Base-by-base conservation (phyloP, 2,329 filamentous ascomycete genomes). In the Madurella mycetomatis region DNA sequence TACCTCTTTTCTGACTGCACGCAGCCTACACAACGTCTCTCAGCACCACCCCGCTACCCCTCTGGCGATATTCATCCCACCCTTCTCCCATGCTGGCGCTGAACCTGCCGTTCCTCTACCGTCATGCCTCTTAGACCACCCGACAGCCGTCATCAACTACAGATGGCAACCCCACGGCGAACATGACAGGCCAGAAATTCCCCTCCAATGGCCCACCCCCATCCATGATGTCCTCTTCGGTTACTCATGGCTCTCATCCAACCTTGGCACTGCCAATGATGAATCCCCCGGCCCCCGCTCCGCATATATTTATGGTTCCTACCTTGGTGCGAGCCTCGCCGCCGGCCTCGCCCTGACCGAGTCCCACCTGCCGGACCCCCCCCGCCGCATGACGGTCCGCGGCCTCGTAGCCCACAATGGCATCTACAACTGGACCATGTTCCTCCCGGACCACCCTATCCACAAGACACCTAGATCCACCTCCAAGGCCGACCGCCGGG, bases 361-460 rank as follows among this genome's bases (percentile, higher is more conserved):
- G 64, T 70, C 75, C 1, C 71, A 74, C 43, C 60, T 69, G 1
- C 69, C 77, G 51, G 62, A 68, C 13, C 67, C 62, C 16, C 5
- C 18, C 30, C 47, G n/a, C 3, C 41, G 47, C 32, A 73, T 80
- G 62, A 72, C 71, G 40, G 71, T 85, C 42, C 73, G 78, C 9
- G 82, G 82, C 8, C 66, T 84, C 32, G 69, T 82, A 15, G 75
- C 76, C 8, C 78, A 78, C 66, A 82, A 86, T 59, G 83, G 81
- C 41, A 74, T 86, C 54, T 86, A 83, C 69, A 79, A 86, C 69
- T 86, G 83, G 83, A 82, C 81, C 53, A 79, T 73, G 65, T 81
- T 84, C 55, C 72, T 83, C 11, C 78, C 78, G 0, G 74, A 78
- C 58, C 78, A 83, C 54, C 73, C 71, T 7, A 66, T 75, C 56